A percentile compares a stretch with the other conserved stretches of the same genome.
These are phyloP conservation scores for Yarrowia sp. DNA, from an alignment of 805 yeast species.

Conservation along the genomic window DNA sequence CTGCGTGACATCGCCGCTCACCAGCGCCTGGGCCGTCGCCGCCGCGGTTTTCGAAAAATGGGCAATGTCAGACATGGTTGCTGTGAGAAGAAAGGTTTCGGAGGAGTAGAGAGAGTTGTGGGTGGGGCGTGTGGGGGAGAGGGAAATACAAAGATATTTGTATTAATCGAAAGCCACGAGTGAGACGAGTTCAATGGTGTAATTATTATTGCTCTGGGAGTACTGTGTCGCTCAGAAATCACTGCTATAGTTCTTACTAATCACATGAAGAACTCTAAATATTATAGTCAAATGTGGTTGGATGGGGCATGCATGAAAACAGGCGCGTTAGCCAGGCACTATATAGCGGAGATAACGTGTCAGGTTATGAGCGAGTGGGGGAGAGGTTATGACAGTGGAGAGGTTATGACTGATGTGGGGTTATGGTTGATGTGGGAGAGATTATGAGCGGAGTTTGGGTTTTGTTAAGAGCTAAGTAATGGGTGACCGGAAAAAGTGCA, in stretches of 20 bases:
- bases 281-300: conserved; percentile 9
- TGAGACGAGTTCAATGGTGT: neutral
- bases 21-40: conserved; percentile 51
- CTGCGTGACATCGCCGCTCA: conserved; percentile 50
- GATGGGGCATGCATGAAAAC: conserved; percentile 8
- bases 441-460: too few species aligned
- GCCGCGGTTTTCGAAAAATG: conserved; percentile 52
- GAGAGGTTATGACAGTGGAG: too few species aligned
- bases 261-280: neutral
- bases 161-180: neutral
- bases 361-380: too few species aligned
- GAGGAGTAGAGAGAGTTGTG: too few species aligned
- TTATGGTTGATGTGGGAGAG: too few species aligned
- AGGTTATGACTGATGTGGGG: too few species aligned
- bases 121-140: too few species aligned
- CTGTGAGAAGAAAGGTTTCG: neutral
- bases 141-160: neutral
- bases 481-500: too few species aligned
- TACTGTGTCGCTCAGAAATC: neutral
- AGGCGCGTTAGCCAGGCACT: too few species aligned
- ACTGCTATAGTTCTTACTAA: neutral
- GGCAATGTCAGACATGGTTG: conserved; percentile 48
- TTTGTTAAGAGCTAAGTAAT: too few species aligned
- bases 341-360: too few species aligned
- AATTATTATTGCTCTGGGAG: neutral